These are phyloP conservation scores for Ulota crispa DNA, from an alignment of 225 moss, liverwort and hornwort species.

Conservation along the genomic window DNA sequence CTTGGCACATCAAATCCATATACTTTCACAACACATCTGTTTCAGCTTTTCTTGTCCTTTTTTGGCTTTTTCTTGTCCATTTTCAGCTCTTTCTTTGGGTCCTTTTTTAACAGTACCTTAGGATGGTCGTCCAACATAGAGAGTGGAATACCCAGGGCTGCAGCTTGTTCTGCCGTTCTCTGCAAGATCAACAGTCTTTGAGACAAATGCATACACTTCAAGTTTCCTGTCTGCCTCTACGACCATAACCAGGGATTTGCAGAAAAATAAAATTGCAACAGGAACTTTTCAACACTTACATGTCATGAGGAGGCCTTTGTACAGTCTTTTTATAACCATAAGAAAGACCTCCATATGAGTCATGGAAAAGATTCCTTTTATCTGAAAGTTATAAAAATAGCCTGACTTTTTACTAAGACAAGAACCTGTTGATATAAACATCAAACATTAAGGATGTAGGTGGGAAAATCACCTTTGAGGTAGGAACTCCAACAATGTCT, in stretches of 20 bases:
- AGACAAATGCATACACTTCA: not conserved
- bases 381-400: not conserved
- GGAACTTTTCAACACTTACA: not conserved
- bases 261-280: not conserved
- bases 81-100: not conserved
- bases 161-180: constrained; percentile 92
- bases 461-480: constrained; percentile 67
- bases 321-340: not conserved
- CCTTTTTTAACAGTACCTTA: constrained; percentile 45
- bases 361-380: not conserved
- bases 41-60: not conserved
- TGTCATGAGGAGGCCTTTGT: not conserved
- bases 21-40: not conserved
- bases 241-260: not conserved
- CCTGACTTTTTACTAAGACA: not conserved
- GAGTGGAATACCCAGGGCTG: constrained; percentile 77
- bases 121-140: constrained; percentile 86
- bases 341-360: not conserved
- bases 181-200: constrained; percentile 34
- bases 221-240: not conserved
- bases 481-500: constrained; percentile 89
- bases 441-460: not conserved
- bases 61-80: not conserved
- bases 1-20: not conserved
- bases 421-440: not conserved